Base-by-base conservation (phyloP, 352 stramenopile species). In the Phytophthora foliorum region DNA sequence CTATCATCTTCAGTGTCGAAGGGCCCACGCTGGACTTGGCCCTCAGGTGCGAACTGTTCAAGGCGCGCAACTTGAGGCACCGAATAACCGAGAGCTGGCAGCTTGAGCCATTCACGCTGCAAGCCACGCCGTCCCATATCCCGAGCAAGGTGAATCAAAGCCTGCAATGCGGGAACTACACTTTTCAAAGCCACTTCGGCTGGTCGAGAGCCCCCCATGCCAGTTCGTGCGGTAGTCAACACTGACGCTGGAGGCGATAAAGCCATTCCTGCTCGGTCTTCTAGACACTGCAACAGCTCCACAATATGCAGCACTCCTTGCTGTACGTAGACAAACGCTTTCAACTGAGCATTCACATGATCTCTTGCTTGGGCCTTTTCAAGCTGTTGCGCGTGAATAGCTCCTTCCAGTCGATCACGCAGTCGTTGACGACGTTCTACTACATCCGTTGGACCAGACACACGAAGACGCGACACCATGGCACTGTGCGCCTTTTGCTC, bases 271-370 rank as follows among this genome's bases (percentile, higher is more conserved):
- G 55, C 21, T 6, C 65, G 70, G 21, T 81, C 82, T 41, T 88
- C 76, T 4, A 91, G 72, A 50, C 82, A 89, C 56, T 79, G 69
- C 10, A 89, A 57, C 38, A 91, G 50, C 48, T 88, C 82, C 6
- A 83, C 74, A 29, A 88, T 82, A 44, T 89, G 86, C 34, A 78
- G 39, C 22, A 91, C 59, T 3, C 82, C 82, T 58, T 91, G 82
- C 52, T 91, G 80, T 0, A 86, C 71, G 19, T 82, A 86, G 19
- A 81, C 75, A 46, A 86, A 86, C 13, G 70, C 77, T 66, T 86
- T 87, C 38, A 88, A 51, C 21, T 80, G 71, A 14, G 80, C 55
- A n/a, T 79, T 46, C 31, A 81, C 77, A 31, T 51, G 62, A 6
- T 90, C 78, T 55, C 77, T 72, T 27, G 76, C 71, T 39, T 78